Conservation (phyloP, 2,329 filamentous ascomycete genomes). For the Fusarium pseudonygamai region DNA sequence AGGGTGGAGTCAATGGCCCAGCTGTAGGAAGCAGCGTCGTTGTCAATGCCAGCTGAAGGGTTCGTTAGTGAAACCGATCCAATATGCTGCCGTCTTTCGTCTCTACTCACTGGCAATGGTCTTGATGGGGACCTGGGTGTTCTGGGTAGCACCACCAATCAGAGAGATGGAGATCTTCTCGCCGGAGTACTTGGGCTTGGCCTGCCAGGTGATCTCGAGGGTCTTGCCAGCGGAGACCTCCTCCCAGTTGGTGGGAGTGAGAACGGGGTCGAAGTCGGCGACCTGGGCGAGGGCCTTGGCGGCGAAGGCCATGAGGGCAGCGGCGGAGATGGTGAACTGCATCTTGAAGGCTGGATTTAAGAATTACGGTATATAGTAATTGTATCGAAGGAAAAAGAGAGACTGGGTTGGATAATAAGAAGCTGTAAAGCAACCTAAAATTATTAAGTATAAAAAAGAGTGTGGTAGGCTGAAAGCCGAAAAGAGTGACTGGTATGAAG, state of each 20-base stretch:
- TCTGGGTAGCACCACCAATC: constrained; percentile 60
- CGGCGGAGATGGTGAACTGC: constrained; percentile 60
- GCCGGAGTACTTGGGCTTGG: constrained; percentile 52
- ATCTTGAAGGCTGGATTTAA: constrained; percentile 56
- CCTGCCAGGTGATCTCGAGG: constrained; percentile 62
- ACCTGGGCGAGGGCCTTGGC: constrained; percentile 63
- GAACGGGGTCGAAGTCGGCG: constrained; percentile 65
- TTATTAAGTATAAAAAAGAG: constrained; percentile 43
- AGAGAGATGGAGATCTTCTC: constrained; percentile 62
- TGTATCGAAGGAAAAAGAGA: constrained; percentile 31
- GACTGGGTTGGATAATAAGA: constrained; percentile 19
- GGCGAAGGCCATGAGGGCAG: constrained; percentile 62
- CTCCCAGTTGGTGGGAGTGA: constrained; percentile 56
- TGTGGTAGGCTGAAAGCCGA: constrained; percentile 45
- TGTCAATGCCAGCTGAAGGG: constrained; percentile 57
- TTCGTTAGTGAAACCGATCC: neutral
- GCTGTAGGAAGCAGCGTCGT: constrained; percentile 54
- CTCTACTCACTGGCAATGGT: constrained; percentile 62
- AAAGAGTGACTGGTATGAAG: constrained; percentile 48
- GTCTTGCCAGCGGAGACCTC: constrained; percentile 58
- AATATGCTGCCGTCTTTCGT: neutral
- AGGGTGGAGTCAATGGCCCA: constrained; percentile 62
- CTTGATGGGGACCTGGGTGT: constrained; percentile 53
- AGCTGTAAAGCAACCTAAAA: constrained; percentile 28
- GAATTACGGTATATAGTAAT: constrained; percentile 36